phyloP scores from a whole-genome alignment of 2,329 filamentous ascomycete species.

The Pestalotiopsis sp. region DNA sequence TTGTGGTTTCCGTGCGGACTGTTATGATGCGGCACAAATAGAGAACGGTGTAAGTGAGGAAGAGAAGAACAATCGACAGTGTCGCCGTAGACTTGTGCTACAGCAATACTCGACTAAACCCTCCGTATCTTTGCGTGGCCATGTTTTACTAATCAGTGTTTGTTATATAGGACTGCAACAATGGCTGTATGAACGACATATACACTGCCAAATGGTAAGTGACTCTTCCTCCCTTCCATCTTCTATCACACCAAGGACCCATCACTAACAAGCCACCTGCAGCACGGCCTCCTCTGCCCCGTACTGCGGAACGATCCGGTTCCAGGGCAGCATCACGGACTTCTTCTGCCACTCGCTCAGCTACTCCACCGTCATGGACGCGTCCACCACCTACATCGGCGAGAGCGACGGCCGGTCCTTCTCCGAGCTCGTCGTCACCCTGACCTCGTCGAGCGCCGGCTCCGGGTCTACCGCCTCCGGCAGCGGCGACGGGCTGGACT shows the following conservation, averaged over 20 bases:
- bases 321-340: conserved; percentile 43
- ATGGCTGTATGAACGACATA: conserved; percentile 41
- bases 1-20: conserved; percentile 40
- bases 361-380: conserved; percentile 36
- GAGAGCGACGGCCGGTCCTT: conserved; percentile 36
- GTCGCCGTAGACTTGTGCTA: too few relatives aligned
- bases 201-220: conserved; percentile 51
- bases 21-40: conserved; percentile 41
- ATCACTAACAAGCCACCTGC: conserved; percentile 20
- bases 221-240: not conserved
- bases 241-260: not conserved
- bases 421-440: conserved; percentile 22
- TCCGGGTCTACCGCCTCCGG: not conserved
- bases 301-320: conserved; percentile 50
- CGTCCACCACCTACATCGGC: conserved; percentile 44
- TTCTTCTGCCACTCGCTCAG: conserved; percentile 44
- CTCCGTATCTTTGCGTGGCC: not conserved
- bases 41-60: conserved; percentile 28
- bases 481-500: not conserved
- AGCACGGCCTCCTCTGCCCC: conserved; percentile 39
- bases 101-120: too few relatives aligned
- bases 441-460: conserved; percentile 9
- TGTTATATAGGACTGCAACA: conserved; percentile 35
- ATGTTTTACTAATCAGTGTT: not conserved
- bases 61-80: too few relatives aligned